Conservation (phyloP, 495 filamentous ascomycete genomes). For the Penicillium mononematosum region DNA sequence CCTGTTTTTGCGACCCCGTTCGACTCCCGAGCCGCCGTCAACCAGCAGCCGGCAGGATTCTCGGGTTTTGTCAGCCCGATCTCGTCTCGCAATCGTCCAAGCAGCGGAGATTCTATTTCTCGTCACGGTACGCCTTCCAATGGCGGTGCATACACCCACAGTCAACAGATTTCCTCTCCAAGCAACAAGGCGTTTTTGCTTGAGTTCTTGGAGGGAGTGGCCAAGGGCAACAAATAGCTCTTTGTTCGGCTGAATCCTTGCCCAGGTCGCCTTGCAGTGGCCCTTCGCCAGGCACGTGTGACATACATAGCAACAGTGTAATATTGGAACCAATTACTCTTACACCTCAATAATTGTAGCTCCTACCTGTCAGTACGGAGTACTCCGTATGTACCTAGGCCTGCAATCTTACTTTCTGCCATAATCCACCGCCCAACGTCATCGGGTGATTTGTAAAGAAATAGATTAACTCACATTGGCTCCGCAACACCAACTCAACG, state of each 20-base stretch:
- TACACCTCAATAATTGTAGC: background rate
- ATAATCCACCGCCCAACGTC: slow-evolving; percentile 31
- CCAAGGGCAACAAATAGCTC: slow-evolving; percentile 42
- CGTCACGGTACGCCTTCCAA: slow-evolving; percentile 40
- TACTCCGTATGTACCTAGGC: no score
- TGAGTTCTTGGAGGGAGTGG: slow-evolving; percentile 67
- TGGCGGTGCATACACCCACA: slow-evolving; percentile 46
- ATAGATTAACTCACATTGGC: slow-evolving; percentile 19
- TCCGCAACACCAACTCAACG: slow-evolving; percentile 10
- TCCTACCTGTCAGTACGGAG: no score
- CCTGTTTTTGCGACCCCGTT: slow-evolving; percentile 21
- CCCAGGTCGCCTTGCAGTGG: background rate
- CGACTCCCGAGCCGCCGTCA: slow-evolving; percentile 26
- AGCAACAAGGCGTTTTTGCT: slow-evolving; percentile 76
- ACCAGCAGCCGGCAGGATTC: slow-evolving; percentile 21
- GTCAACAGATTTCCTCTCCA: slow-evolving; percentile 55
- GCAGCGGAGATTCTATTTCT: slow-evolving; percentile 41
- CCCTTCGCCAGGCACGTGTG: background rate
- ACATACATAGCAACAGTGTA: slow-evolving; percentile 4
- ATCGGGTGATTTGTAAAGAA: slow-evolving; percentile 22
- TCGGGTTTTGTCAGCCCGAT: slow-evolving; percentile 49
- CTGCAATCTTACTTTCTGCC: slow-evolving; percentile 29
- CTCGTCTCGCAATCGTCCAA: slow-evolving; percentile 36
- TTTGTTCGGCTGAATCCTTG: background rate
- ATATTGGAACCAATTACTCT: slow-evolving; percentile 2